These are phyloP conservation scores for Fusarium luffae DNA, from an alignment of 2,329 filamentous ascomycete genomes.

Conservation along the genomic window DNA sequence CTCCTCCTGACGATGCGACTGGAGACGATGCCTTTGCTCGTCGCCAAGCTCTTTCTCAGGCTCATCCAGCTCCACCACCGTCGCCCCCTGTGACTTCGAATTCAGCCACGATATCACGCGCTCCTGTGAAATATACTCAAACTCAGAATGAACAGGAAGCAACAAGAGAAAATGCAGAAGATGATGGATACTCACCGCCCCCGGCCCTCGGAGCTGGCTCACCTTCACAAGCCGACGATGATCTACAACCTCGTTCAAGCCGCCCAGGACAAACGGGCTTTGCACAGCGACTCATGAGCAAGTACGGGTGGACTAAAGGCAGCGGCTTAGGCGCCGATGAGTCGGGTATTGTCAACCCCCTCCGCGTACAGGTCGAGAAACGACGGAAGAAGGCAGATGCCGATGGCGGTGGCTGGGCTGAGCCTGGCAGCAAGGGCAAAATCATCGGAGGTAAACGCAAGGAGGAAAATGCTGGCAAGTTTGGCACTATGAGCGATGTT, in stretches of 20 bases:
- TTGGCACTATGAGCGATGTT: slow-evolving; percentile 82
- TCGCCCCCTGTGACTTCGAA: slow-evolving; percentile 54
- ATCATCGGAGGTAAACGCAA: slow-evolving; percentile 82
- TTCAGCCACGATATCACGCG: slow-evolving; percentile 76
- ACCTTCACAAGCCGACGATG: slow-evolving; percentile 50
- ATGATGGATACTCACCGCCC: slow-evolving; percentile 56
- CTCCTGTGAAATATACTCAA: slow-evolving; percentile 77
- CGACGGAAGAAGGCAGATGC: slow-evolving; percentile 81
- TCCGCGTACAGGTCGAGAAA: slow-evolving; percentile 88
- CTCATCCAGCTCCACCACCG: slow-evolving; percentile 47
- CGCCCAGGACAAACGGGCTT: slow-evolving; percentile 86
- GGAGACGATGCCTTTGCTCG: slow-evolving; percentile 77
- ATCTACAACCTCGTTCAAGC: slow-evolving; percentile 63
- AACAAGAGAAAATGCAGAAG: slow-evolving; percentile 55
- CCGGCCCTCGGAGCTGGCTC: slow-evolving; percentile 61
- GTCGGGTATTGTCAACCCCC: slow-evolving; percentile 84
- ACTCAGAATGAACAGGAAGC: slow-evolving; percentile 44
- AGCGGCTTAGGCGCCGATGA: slow-evolving; percentile 85
- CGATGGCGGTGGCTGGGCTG: slow-evolving; percentile 81
- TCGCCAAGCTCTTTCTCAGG: slow-evolving; percentile 67
- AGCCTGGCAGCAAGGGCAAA: slow-evolving; percentile 75
- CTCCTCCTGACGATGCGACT: slow-evolving; percentile 66
- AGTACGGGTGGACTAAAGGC: slow-evolving; percentile 93
- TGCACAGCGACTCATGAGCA: slow-evolving; percentile 87
- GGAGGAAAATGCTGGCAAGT: slow-evolving; percentile 57